Evolutionary conservation across 2,329 filamentous ascomycete species (phyloP).

Genomic region (Fusarium heterosporum): DNA sequence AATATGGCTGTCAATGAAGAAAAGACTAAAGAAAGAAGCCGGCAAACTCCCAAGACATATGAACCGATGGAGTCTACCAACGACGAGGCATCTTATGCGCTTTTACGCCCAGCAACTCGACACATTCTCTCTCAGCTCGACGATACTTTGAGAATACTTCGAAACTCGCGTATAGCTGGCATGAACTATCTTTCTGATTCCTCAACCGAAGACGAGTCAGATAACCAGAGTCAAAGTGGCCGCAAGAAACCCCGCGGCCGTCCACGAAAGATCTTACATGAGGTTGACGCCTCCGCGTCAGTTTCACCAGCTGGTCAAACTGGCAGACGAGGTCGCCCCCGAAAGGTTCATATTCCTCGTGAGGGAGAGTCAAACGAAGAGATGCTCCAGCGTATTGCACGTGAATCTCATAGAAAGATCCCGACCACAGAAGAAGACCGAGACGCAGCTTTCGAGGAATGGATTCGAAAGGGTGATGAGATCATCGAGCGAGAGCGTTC

Average conservation of each 20-base stretch:
- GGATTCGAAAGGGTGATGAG: constrained; percentile 51
- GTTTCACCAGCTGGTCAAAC: constrained; percentile 23
- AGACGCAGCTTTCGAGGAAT: constrained; percentile 52
- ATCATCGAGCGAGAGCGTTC: constrained; percentile 34
- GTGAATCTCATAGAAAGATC: constrained; percentile 52
- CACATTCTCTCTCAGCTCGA: constrained; percentile 79
- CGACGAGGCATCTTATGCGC: constrained; percentile 72
- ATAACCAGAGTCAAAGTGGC: constrained; percentile 43
- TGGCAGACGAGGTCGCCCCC: constrained; percentile 55
- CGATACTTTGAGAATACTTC: constrained; percentile 74
- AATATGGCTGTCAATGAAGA: constrained; percentile 19
- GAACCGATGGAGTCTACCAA: constrained; percentile 73
- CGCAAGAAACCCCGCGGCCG: constrained; percentile 47
- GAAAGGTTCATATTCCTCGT: constrained; percentile 53
- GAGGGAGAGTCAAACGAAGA: constrained; percentile 61
- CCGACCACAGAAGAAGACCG: constrained; percentile 43
- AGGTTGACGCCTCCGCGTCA: constrained; percentile 16
- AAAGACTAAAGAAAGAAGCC: not conserved
- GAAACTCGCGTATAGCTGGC: constrained; percentile 69
- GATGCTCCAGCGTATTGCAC: constrained; percentile 61
- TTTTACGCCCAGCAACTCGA: constrained; percentile 76
- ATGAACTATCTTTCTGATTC: constrained; percentile 56
- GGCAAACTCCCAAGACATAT: constrained; percentile 44
- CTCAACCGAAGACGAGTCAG: constrained; percentile 54
- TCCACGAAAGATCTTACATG: constrained; percentile 37